Evolutionary conservation across 768 basidiomycete genomes (phyloP).

Genomic region (Naganishia antarctica): DNA sequence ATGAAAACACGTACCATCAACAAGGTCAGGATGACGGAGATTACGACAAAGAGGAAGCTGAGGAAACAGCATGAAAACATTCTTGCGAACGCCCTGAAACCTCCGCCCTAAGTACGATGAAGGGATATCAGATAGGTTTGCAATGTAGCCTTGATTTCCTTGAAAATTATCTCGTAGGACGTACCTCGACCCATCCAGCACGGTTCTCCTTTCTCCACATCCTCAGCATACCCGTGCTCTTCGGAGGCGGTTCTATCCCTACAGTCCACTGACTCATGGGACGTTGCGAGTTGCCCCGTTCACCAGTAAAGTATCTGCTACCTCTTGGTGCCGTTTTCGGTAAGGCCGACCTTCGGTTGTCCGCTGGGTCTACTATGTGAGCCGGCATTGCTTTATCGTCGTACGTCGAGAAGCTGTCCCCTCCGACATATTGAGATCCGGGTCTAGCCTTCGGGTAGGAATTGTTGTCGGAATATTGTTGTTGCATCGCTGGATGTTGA

Average conservation of each 20-base stretch:
- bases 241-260: constrained; percentile 31
- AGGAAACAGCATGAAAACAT: constrained; percentile 44
- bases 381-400: background rate
- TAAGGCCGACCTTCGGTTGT: background rate
- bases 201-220: constrained; percentile 49
- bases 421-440: background rate
- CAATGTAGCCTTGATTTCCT: background rate
- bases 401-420: constrained; percentile 10
- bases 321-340: constrained; percentile 18
- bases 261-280: constrained; percentile 27
- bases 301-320: constrained; percentile 16
- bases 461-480: constrained; percentile 15
- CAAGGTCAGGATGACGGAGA: constrained; percentile 43
- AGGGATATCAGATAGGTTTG: background rate
- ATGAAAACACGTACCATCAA: constrained; percentile 36
- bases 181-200: constrained; percentile 47
- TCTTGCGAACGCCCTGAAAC: constrained; percentile 36
- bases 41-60: constrained; percentile 36
- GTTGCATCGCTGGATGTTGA: background rate
- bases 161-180: constrained; percentile 20
- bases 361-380: background rate
- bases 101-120: constrained; percentile 40
- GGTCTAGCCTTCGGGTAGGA: constrained; percentile 1
- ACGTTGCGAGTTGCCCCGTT: constrained; percentile 14
- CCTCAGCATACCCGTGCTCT: constrained; percentile 46